Evolutionary conservation across 345 rosid genomes (phyloP).

Genomic region (Bruguiera sexangula): DNA sequence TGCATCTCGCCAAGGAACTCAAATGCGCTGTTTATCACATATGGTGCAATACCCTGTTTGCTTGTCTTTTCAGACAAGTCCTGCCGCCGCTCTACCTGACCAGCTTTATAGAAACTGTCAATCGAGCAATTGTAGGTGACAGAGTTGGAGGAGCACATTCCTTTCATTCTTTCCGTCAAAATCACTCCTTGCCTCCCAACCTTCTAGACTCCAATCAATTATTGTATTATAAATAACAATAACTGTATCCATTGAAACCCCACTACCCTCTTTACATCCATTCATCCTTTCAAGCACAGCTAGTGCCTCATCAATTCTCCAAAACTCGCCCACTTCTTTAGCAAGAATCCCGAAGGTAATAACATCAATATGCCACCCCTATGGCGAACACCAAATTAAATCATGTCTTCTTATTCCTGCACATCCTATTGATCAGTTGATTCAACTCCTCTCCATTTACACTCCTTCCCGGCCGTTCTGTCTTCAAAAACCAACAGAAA

Average conservation of each 20-base stretch:
- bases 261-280: slow-evolving; percentile 30
- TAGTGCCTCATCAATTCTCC: slow-evolving; percentile 62
- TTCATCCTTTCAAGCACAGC: slow-evolving; percentile 48
- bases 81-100: slow-evolving; percentile 52
- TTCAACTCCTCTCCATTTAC: slow-evolving; percentile 36
- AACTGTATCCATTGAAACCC: slow-evolving; percentile 52
- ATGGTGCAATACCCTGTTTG: slow-evolving; percentile 43
- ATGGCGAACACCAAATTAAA: slow-evolving; percentile 41
- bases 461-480: slow-evolving; percentile 20
- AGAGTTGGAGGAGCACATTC: slow-evolving; percentile 44
- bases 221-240: slow-evolving; percentile 54
- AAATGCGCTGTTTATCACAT: slow-evolving; percentile 46
- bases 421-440: slow-evolving; percentile 42
- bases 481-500: slow-evolving; percentile 36
- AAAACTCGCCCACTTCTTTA: slow-evolving; percentile 51
- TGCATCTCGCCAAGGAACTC: slow-evolving; percentile 47
- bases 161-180: slow-evolving; percentile 51
- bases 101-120: slow-evolving; percentile 62
- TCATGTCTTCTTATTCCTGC: slow-evolving; percentile 32
- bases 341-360: slow-evolving; percentile 65
- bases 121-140: slow-evolving; percentile 67
- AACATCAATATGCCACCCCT: slow-evolving; percentile 45
- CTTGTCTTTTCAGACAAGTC: slow-evolving; percentile 59
- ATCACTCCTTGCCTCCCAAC: slow-evolving; percentile 63
- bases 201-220: slow-evolving; percentile 64